Base-by-base conservation (phyloP, 208 protist genomes). In the Leishmania arabica region DNA sequence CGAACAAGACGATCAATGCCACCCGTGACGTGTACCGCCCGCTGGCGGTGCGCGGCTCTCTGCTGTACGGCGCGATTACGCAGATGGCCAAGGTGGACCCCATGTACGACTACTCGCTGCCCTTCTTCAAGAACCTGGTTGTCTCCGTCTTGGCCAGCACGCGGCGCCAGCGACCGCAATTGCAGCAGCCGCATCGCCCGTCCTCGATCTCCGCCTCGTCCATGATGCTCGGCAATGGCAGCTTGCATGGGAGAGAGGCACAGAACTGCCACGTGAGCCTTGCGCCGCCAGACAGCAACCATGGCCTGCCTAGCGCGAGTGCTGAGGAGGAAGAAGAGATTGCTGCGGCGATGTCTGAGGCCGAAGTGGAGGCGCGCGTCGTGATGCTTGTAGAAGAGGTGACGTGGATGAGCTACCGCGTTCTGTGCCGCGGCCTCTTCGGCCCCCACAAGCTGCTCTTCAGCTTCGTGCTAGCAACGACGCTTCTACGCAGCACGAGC, bases 61-160 rank as follows among this genome's bases (percentile, higher is more conserved):
- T 99, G 77, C 90, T 99, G 45, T 99, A 99, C 93, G 96, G 96
- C 74, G 97, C 98, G 27, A 93, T 99, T 80, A 92, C 97, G 27
- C 90, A 97, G 66, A 88, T 99, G 42, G 83, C 91, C 17, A 84
- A 85, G 45, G 84, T 99, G 51, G 96, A 99, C 88, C 92, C 95
- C 74, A 99, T 98, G 96, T 98, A 98, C 84, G 92, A 98, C 86
- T 95, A 96, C 80, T 98, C 96, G 62, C 89, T 98, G 40, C 90
- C 95, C 27, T 97, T 97, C 82, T 98, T 98, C 85, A 98, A 97
- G 82, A 51, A 89, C n/a, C 85, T 99, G 31, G 98, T 97, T 66
- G 84, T 95, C 34, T 89, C 91, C 27, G 92, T 94, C 72, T 90
- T 99, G 68, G 78, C 91, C 47, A 78, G 89, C 9, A 97, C 93